Percentiles rank a stretch among this genome's conserved stretches.
phyloP scores from a whole-genome alignment of 257 asterid species.

The Craterostigma plantagineum region DNA sequence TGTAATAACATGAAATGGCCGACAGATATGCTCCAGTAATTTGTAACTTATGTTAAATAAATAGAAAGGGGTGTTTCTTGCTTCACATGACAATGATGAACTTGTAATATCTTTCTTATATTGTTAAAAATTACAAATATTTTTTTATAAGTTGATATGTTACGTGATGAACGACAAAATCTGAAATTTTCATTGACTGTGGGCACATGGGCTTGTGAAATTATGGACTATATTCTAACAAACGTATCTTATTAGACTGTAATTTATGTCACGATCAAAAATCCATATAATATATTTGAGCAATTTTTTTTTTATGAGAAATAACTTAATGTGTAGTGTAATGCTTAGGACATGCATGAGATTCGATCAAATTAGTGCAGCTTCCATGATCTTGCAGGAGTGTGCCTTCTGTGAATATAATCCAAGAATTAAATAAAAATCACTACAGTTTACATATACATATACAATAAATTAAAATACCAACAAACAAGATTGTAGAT shows the following conservation, averaged over 20 bases:
- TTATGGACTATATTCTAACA: no score
- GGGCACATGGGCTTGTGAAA: no score
- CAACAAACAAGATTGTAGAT: neutral
- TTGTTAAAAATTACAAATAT: no score
- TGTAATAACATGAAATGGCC: conserved; percentile 26
- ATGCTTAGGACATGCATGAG: conserved; percentile 14
- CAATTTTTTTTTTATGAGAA: neutral
- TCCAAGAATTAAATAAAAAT: neutral
- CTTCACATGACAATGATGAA: conserved; percentile 14
- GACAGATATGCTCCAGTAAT: conserved; percentile 46
- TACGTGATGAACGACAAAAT: neutral
- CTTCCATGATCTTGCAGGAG: conserved; percentile 32
- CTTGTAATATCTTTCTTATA: no score
- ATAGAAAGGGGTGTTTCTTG: conserved; percentile 5
- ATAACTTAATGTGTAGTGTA: conserved; percentile 2
- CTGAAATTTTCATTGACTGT: neutral
- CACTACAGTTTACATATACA: neutral
- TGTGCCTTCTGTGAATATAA: neutral
- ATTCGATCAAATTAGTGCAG: conserved; percentile 20
- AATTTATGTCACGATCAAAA: no score
- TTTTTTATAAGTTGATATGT: neutral
- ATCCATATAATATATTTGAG: neutral
- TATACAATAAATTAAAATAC: no score
- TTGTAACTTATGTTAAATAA: conserved; percentile 5
- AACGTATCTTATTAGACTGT: neutral